Evolutionary conservation across 2,329 filamentous ascomycete genomes (phyloP).

Genomic region (Immersiporthe knoxdaviesiana): DNA sequence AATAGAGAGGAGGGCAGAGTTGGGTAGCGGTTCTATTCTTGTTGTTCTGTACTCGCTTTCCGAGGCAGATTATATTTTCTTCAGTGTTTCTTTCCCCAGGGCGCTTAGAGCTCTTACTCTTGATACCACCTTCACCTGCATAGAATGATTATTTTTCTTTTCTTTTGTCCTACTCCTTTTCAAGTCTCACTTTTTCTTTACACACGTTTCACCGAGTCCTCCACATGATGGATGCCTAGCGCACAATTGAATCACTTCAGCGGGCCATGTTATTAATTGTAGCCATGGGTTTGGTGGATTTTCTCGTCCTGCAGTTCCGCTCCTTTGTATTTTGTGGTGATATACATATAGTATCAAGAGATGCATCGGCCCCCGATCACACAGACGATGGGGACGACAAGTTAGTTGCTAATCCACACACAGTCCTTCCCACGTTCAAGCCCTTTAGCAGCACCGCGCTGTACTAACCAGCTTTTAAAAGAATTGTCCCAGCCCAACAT

Average conservation of each 20-base stretch:
- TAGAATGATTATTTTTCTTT: conserved; percentile 7
- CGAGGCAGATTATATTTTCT: conserved; percentile 8
- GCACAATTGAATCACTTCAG: not conserved
- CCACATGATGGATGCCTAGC: not conserved
- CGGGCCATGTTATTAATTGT: not conserved
- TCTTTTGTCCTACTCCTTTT: too few species aligned
- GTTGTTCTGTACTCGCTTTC: conserved; percentile 9
- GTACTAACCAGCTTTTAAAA: too few species aligned
- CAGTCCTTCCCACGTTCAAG: not conserved
- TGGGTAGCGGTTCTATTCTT: conserved; percentile 23
- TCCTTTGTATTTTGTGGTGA: not conserved
- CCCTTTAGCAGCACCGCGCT: not conserved
- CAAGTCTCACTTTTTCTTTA: too few species aligned
- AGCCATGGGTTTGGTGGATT: not conserved
- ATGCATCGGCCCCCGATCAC: not conserved
- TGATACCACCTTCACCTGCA: conserved; percentile 28
- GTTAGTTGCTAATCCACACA: not conserved
- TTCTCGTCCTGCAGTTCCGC: not conserved
- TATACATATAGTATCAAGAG: not conserved
- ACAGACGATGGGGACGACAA: not conserved
- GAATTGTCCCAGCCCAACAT: too few species aligned
- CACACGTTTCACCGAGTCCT: not conserved
- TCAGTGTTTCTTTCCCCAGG: conserved; percentile 3
- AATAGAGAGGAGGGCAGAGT: conserved; percentile 8
- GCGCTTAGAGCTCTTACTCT: conserved; percentile 18